A percentile compares a stretch with the other conserved stretches of the same genome.
Conservation (phyloP, 208 protist genomes). For the Strigomonas galati region DNA sequence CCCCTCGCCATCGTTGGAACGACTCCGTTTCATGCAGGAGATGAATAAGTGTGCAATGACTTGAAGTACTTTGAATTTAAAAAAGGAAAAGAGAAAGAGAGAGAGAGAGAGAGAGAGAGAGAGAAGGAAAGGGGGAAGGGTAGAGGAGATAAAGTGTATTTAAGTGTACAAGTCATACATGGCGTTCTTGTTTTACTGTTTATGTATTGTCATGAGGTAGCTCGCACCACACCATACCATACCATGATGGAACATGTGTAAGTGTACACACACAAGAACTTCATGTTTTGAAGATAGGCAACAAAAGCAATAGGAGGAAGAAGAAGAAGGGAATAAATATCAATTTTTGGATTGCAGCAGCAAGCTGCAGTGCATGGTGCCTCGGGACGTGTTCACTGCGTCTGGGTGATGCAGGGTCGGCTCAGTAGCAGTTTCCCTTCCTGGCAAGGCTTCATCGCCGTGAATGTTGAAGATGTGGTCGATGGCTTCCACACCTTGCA, state of each 20-base stretch:
- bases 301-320: no score
- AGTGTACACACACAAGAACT: no score
- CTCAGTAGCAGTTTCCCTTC: neutral
- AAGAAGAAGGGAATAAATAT: constrained; percentile 1
- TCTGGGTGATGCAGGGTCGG: constrained; percentile 19
- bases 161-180: no score
- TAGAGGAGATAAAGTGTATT: no score
- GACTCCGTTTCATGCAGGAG: neutral
- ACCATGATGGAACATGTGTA: no score
- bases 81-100: neutral
- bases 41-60: neutral
- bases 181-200: no score
- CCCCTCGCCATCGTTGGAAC: neutral
- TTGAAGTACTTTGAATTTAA: neutral
- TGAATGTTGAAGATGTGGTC: constrained; percentile 12
- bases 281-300: no score
- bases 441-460: constrained; percentile 26
- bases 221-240: no score
- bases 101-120: constrained; percentile 2
- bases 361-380: constrained; percentile 27
- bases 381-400: constrained; percentile 36
- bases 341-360: neutral
- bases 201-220: no score
- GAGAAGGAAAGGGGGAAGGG: constrained; percentile 4
- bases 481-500: constrained; percentile 72